Evolutionary conservation across 2,329 filamentous ascomycete species (phyloP), one percentile per base, ranked within the genome.

Genomic region (Macrophomina phaseolina): DNA sequence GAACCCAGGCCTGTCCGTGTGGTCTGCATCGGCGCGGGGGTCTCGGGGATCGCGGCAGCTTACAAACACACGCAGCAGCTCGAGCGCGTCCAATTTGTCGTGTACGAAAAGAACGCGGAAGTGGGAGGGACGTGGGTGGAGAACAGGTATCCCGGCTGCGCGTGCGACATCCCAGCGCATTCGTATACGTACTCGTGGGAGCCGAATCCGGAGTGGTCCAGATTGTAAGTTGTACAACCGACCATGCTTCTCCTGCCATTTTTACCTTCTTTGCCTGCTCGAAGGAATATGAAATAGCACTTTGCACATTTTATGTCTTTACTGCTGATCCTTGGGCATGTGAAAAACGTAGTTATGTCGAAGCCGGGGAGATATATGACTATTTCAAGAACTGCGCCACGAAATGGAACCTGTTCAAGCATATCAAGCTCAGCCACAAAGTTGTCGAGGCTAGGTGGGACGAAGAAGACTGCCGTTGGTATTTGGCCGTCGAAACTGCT

Each of bases 21-120:
- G n/a, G n/a, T n/a, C n/a, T n/a, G n/a, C n/a, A n/a, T n/a, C n/a
- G n/a, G n/a, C n/a, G n/a, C n/a, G n/a, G n/a, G n/a, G n/a, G n/a
- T n/a, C n/a, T n/a, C n/a, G n/a, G n/a, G n/a, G n/a, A n/a, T n/a
- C n/a, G n/a, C n/a, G n/a, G n/a, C n/a, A n/a, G n/a, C n/a, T n/a
- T n/a, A n/a, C n/a, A n/a, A n/a, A n/a, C n/a, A n/a, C n/a, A n/a
- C n/a, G n/a, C n/a, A n/a, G n/a, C n/a, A n/a, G n/a, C n/a, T n/a
- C n/a, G n/a, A n/a, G n/a, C n/a, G n/a, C n/a, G n/a, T n/a, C n/a
- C n/a, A n/a, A n/a, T n/a, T n/a, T n/a, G n/a, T n/a, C n/a, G n/a
- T n/a, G n/a, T 84, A 83, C 63, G 81, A 83, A 70, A 82, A 83
- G 72, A 83, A 83, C 60, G 68, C 73, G 16, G 77, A 80, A 40